Percentiles rank a stretch among this genome's conserved stretches.
phyloP scores from a whole-genome alignment of 805 yeast genomes.

The Komagataella mondaviorum region DNA sequence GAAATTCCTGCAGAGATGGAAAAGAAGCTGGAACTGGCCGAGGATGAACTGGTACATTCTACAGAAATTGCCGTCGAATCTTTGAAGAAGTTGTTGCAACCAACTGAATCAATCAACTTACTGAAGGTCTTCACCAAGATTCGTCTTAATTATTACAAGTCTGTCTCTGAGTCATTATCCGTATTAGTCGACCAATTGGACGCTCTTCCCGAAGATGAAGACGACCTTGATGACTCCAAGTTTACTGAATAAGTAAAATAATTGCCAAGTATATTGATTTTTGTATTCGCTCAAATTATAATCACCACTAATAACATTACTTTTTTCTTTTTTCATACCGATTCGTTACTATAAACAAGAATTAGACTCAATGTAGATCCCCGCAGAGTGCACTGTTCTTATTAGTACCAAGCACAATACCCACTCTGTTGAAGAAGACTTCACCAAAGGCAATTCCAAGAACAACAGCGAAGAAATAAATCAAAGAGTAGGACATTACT shows the following conservation, averaged over 20 bases:
- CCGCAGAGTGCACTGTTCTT: conserved; percentile 18
- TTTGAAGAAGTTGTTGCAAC: conserved; percentile 61
- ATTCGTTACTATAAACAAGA: not conserved
- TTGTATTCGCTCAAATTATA: not conserved
- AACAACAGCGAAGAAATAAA: conserved; percentile 63
- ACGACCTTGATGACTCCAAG: conserved; percentile 20
- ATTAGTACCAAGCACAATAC: conserved; percentile 23
- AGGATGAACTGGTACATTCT: conserved; percentile 71
- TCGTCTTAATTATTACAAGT: conserved; percentile 51
- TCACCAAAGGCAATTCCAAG: conserved; percentile 61
- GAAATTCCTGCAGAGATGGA: conserved; percentile 36
- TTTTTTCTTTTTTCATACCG: not conserved
- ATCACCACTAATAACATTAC: not conserved
- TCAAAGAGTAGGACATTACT: conserved; percentile 55
- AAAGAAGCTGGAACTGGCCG: conserved; percentile 40
- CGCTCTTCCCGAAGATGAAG: conserved; percentile 29
- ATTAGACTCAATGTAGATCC: conserved; percentile 6
- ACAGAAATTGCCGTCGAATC: conserved; percentile 69
- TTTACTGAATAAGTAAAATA: not conserved
- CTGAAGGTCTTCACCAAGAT: conserved; percentile 56
- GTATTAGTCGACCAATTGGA: conserved; percentile 29
- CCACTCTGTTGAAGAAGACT: conserved; percentile 49
- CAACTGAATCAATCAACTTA: conserved; percentile 48
- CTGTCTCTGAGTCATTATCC: conserved; percentile 34
- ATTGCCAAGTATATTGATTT: not conserved